phyloP scores from a whole-genome alignment of 345 rosid genomes.

The Pelargonium nanum region DNA sequence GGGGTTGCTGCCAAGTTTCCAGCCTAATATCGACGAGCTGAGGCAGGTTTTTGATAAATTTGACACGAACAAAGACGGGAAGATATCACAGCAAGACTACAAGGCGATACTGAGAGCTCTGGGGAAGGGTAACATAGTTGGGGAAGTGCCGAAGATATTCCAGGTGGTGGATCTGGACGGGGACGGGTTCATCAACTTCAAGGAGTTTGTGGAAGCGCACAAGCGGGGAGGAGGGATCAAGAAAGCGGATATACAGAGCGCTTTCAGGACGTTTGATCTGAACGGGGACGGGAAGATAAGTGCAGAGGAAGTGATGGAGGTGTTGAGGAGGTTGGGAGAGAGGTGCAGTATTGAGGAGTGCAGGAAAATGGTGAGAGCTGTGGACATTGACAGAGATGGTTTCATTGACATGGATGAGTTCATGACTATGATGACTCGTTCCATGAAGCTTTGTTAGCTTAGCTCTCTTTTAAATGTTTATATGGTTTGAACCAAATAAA shows the following conservation, averaged over 20 bases:
- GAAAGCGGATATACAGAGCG: constrained; percentile 41
- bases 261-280: constrained; percentile 55
- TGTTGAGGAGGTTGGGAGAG: constrained; percentile 66
- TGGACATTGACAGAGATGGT: constrained; percentile 67
- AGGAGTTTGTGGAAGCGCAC: constrained; percentile 64
- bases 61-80: constrained; percentile 73
- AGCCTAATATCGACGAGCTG: constrained; percentile 55
- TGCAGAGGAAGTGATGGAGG: constrained; percentile 63
- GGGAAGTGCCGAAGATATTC: constrained; percentile 58
- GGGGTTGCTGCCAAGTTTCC: constrained; percentile 20
- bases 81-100: constrained; percentile 73
- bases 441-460: constrained; percentile 9
- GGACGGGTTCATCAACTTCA: constrained; percentile 76
- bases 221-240: constrained; percentile 49
- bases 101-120: constrained; percentile 53
- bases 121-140: constrained; percentile 30
- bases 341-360: constrained; percentile 64
- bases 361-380: constrained; percentile 69
- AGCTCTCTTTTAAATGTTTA: too few relatives aligned
- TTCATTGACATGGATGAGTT: constrained; percentile 73
- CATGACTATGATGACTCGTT: constrained; percentile 59
- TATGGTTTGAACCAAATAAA: too few relatives aligned
- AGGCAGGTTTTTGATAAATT: constrained; percentile 60
- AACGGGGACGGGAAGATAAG: constrained; percentile 73
- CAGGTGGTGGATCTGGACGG: constrained; percentile 58